Percentiles rank a stretch among this genome's conserved stretches.
phyloP scores from a whole-genome alignment of 805 yeast genomes.

The Debaryomyces hansenii region DNA sequence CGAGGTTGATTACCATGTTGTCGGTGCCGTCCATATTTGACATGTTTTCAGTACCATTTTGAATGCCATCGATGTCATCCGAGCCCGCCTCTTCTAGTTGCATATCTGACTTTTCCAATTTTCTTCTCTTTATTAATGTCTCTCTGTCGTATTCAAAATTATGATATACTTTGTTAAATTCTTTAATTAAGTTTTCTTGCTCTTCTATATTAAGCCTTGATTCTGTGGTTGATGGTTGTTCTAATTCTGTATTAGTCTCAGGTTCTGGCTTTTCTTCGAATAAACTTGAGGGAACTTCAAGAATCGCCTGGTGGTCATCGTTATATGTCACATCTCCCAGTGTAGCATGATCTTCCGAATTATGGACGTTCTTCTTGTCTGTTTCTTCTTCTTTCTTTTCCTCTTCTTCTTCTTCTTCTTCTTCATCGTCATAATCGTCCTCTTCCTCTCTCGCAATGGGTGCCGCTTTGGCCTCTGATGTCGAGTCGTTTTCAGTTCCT shows the following conservation, averaged over 20 bases:
- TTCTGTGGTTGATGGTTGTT: not conserved
- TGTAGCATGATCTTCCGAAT: not conserved
- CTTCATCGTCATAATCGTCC: constrained; percentile 35
- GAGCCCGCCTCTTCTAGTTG: constrained; percentile 46
- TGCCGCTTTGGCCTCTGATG: constrained; percentile 1
- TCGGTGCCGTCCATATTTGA: constrained; percentile 13
- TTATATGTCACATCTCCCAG: constrained; percentile 16
- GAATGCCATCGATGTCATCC: constrained; percentile 14
- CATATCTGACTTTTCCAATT: constrained; percentile 77
- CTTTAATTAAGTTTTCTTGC: constrained; percentile 50
- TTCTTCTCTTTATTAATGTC: constrained; percentile 70
- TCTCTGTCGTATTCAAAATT: constrained; percentile 75
- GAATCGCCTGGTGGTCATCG: constrained; percentile 28
- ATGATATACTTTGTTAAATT: constrained; percentile 73
- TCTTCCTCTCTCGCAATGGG: constrained; percentile 32
- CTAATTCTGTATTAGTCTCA: constrained; percentile 5
- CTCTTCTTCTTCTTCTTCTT: constrained; percentile 20
- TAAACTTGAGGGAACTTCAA: constrained; percentile 35
- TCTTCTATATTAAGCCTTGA: constrained; percentile 28
- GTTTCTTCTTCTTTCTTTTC: constrained; percentile 6
- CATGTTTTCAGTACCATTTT: constrained; percentile 5
- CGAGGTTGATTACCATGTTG: constrained; percentile 31
- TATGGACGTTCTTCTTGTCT: not conserved
- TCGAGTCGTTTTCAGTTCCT: not conserved
- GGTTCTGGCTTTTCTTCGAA: constrained; percentile 11